Percentiles rank a stretch among this genome's conserved stretches.
Conservation (phyloP, 352 stramenopile genomes). For the Phytophthora niederhauseri region DNA sequence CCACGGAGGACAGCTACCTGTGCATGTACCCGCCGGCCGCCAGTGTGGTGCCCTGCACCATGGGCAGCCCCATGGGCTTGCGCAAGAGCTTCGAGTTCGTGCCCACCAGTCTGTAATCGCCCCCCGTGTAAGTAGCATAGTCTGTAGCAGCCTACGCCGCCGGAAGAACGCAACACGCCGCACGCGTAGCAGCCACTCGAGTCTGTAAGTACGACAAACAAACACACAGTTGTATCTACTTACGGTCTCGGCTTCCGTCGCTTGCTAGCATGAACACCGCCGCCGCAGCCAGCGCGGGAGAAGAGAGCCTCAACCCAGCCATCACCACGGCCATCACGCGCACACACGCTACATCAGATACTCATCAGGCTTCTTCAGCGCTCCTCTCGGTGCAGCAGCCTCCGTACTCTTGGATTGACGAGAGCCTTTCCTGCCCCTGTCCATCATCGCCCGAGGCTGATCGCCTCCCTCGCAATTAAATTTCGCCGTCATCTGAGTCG, state of each 20-base stretch:
- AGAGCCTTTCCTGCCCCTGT: not conserved
- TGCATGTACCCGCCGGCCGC: slow-evolving; percentile 40
- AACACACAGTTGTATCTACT: slow-evolving; percentile 28
- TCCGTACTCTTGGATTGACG: not conserved
- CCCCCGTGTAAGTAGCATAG: slow-evolving; percentile 13
- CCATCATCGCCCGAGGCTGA: not conserved
- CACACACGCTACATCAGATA: not conserved
- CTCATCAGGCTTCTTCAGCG: slow-evolving; percentile 6
- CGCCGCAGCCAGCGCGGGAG: slow-evolving; percentile 8
- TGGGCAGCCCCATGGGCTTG: slow-evolving; percentile 17
- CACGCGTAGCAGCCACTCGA: slow-evolving; percentile 9
- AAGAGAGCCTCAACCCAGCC: slow-evolving; percentile 12
- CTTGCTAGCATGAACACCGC: not conserved
- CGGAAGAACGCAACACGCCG: slow-evolving; percentile 8
- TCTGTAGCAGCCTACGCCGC: slow-evolving; percentile 16
- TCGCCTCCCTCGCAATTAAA: slow-evolving; percentile 6
- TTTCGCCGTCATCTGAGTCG: slow-evolving; percentile 2
- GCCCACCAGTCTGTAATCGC: slow-evolving; percentile 31
- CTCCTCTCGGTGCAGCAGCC: slow-evolving; percentile 9
- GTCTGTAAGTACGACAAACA: slow-evolving; percentile 31
- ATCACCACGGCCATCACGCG: not conserved
- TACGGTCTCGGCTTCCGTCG: not conserved
- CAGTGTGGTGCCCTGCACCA: slow-evolving; percentile 19
- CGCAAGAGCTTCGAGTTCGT: slow-evolving; percentile 48
- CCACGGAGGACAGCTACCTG: slow-evolving; percentile 46